Evolutionary conservation across 176 grass and related monocot species (phyloP), one percentile per base, ranked within the genome.

Genomic region (Rhynchospora tenuis): DNA sequence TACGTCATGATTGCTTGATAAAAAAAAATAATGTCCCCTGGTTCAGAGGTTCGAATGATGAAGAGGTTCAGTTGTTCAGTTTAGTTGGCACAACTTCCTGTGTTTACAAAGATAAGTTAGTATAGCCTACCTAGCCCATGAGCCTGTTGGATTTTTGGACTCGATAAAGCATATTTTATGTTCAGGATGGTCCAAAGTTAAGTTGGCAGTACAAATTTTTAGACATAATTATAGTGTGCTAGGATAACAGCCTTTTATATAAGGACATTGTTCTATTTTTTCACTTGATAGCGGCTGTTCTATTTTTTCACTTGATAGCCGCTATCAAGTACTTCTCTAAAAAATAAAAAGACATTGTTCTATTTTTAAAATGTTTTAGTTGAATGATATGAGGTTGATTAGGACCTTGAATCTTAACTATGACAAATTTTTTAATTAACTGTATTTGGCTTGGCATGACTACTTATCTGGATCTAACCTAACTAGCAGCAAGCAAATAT

Each of bases 1-100:
- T 94, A 93, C 79, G 50, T 24, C 14, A 29, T 86, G 27, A 66
- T 64, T 66, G 7, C 60, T 47, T 64, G n/a, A n/a, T 28, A 19
- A 54, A 29, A 75, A 52, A 52, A 51, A 23, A 42, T 9, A 69
- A 43, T 10, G 45, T 14, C 44, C 17, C 2, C 52, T 22, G 22
- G 16, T 17, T 75, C 24, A 54, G 22, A 28, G 47, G 46, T 28
- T 54, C 8, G 23, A 52, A 29, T 54, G 45, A 74, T 15, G 6
- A 54, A 28, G 72, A 46, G 10, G 68, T 23, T 72, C 12, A 9
- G 10, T 22, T 72, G 68, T 38, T 72, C 22, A 46, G 43, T 4
- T 72, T 72, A 9, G 68, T 72, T 47, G 67, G 42, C 42, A 46
- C 1, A 71, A 70, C 42, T 45, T 71, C 22, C 22, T 5, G 20